Percentiles rank a stretch among this genome's conserved stretches.
phyloP scores from a whole-genome alignment of 2,329 filamentous ascomycete genomes.

The Xylariaceae sp. region DNA sequence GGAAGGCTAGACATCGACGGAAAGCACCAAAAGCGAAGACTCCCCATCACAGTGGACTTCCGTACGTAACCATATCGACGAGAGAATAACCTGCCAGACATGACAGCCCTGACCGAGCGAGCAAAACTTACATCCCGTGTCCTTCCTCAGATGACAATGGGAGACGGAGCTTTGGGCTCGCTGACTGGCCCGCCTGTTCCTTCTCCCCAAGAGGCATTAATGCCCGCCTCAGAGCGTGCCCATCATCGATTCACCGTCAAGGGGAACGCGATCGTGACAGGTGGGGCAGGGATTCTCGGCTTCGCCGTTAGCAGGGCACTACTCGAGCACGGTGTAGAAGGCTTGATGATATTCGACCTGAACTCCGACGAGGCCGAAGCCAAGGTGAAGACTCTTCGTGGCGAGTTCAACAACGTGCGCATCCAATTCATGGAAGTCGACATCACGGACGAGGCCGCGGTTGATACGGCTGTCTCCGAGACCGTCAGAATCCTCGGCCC shows the following conservation, averaged over 20 bases:
- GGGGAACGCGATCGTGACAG: slow-evolving; percentile 32
- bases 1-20: no score
- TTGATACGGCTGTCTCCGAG: slow-evolving; percentile 33
- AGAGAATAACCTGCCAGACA: slow-evolving; percentile 7
- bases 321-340: slow-evolving; percentile 31
- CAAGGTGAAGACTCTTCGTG: slow-evolving; percentile 42
- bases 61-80: not conserved
- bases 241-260: slow-evolving; percentile 27
- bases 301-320: slow-evolving; percentile 28
- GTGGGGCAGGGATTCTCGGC: slow-evolving; percentile 31
- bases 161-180: slow-evolving; percentile 23
- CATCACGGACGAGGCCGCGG: slow-evolving; percentile 49
- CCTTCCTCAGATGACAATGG: slow-evolving; percentile 26
- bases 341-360: slow-evolving; percentile 32
- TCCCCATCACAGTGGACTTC: not conserved
- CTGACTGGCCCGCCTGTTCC: slow-evolving; percentile 26
- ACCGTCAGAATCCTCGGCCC: slow-evolving; percentile 23
- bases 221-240: slow-evolving; percentile 22
- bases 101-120: slow-evolving; percentile 22
- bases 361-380: slow-evolving; percentile 25
- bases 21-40: not conserved
- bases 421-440: slow-evolving; percentile 52
- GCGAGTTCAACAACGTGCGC: slow-evolving; percentile 47
- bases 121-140: slow-evolving; percentile 24
- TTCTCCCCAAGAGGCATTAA: slow-evolving; percentile 15